Evolutionary conservation across 1,139 yeast species (phyloP), one percentile per base, ranked within the genome.

Genomic region (Debaryomycetaceae sp.): DNA sequence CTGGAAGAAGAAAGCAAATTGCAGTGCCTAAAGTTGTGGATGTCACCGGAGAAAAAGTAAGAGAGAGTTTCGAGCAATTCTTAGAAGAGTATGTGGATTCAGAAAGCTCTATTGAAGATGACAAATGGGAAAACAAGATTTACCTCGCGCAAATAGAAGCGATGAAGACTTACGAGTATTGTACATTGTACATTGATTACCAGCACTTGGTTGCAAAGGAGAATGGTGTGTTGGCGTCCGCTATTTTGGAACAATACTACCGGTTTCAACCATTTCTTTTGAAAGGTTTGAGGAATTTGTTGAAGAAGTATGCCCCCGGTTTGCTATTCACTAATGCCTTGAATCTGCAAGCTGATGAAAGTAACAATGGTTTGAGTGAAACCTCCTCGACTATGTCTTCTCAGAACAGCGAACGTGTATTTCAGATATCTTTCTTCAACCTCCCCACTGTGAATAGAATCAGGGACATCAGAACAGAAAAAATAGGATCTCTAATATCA

Each of bases 1-100:
- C 70, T 3, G 70, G 72, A 34, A 68, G 76, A 60, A 68, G 81
- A 62, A 75, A 80, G 52, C 71, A 82, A 48, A 76, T 82, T 44
- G 80, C 82, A 36, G 89, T 91, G 42, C 91, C 96, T 34, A 88
- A 87, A 62, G 97, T 93, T 30, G 81, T 81, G 20, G 99, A 93
- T 70, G 81, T 85, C 37, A 90, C 97, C 5, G 97, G 97, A 49
- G 97, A 91, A 60, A 88, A 89, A 55, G 97, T 93, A 13, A 78
- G 95, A 43, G 96, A 90, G 62, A 83, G 95, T 27, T 93, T 93
- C 62, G 97, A 90, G 62, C 81, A 78, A 53, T 93, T 93, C 60
- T 68, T 93, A 49, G 88, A 85, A 60, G 85, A 81, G 39, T 88
- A 73, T 56, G 68, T 65, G 7, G 81, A 78, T 47, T 59, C 60